phyloP scores from a whole-genome alignment of 2,329 filamentous ascomycete species.

The Fusarium albidum region DNA sequence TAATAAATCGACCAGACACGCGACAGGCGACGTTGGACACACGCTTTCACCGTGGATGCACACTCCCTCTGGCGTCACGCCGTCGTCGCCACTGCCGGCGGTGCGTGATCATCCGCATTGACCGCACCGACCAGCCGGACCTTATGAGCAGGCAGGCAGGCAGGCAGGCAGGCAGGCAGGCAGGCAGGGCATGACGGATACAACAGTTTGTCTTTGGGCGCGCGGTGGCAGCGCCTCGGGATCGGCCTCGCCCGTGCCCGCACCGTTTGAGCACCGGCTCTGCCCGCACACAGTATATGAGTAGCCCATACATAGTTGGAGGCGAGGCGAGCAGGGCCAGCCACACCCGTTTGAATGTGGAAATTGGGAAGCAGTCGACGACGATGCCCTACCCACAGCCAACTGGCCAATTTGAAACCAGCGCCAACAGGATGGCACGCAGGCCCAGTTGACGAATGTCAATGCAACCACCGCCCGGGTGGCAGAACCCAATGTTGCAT shows the following conservation, averaged over 20 bases:
- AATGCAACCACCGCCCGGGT: slow-evolving; percentile 2
- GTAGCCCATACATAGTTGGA: too few species aligned
- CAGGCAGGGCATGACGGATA: too few species aligned
- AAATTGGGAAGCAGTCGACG: slow-evolving; percentile 23
- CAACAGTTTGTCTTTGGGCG: slow-evolving; percentile 8
- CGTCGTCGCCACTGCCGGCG: slow-evolving; percentile 10
- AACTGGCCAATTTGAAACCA: slow-evolving; percentile 4
- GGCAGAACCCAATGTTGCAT: slow-evolving; percentile 13
- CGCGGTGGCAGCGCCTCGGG: slow-evolving; percentile 6
- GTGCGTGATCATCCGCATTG: slow-evolving; percentile 19
- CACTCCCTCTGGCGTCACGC: slow-evolving; percentile 18
- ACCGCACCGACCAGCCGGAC: slow-evolving; percentile 23
- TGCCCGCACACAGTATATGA: not conserved
- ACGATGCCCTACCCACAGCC: slow-evolving; percentile 6
- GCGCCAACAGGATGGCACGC: slow-evolving; percentile 19
- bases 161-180: too few species aligned
- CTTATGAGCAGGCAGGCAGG: slow-evolving; percentile 16
- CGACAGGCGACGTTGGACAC: slow-evolving; percentile 22
- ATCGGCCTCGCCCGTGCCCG: slow-evolving; percentile 25
- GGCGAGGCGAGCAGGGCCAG: too few species aligned
- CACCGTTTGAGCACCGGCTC: slow-evolving; percentile 13
- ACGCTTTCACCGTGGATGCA: slow-evolving; percentile 15
- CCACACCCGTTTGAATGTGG: slow-evolving; percentile 22
- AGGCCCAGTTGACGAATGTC: slow-evolving; percentile 17
- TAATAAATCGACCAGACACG: slow-evolving; percentile 19